A percentile compares a stretch with the other conserved stretches of the same genome.
These are phyloP conservation scores for Raphanus sativus DNA, from an alignment of 345 rosid species.

Conservation along the genomic window DNA sequence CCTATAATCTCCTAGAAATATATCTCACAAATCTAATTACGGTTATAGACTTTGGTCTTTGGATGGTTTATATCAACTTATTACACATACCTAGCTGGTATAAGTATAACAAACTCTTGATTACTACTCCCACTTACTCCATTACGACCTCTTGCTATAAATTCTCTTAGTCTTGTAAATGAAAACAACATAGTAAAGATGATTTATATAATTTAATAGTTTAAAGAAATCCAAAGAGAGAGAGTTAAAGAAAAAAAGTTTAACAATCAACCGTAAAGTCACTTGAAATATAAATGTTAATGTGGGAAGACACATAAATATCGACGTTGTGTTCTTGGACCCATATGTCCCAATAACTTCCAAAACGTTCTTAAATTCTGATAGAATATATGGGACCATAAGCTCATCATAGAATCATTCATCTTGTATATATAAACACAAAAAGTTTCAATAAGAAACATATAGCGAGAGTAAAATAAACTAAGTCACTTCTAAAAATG, in stretches of 20 bases:
- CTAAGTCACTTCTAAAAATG: conserved; percentile 30
- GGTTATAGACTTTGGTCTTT: not conserved
- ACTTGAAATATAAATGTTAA: conserved; percentile 1
- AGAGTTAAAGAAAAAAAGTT: not conserved
- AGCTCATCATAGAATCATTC: conserved; percentile 32
- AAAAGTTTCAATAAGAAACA: conserved; percentile 26
- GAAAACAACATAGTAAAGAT: not conserved
- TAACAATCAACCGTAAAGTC: not conserved
- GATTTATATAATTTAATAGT: too few species aligned
- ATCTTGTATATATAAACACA: conserved; percentile 38
- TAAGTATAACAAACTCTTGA: not conserved
- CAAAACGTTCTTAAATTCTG: conserved; percentile 34
- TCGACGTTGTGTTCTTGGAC: conserved; percentile 29
- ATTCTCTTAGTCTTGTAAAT: not conserved
- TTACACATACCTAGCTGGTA: not conserved
- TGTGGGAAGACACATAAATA: conserved; percentile 34
- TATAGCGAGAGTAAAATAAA: conserved; percentile 6
- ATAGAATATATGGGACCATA: conserved; percentile 34
- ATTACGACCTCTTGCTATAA: not conserved
- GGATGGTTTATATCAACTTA: not conserved
- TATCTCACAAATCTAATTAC: not conserved
- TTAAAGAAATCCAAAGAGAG: not conserved
- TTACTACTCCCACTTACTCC: not conserved
- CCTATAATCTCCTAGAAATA: not conserved
- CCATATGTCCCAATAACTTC: conserved; percentile 40